Evolutionary conservation across 257 asterid species (phyloP), one percentile per base, ranked within the genome.

Genomic region (Striga asiatica): DNA sequence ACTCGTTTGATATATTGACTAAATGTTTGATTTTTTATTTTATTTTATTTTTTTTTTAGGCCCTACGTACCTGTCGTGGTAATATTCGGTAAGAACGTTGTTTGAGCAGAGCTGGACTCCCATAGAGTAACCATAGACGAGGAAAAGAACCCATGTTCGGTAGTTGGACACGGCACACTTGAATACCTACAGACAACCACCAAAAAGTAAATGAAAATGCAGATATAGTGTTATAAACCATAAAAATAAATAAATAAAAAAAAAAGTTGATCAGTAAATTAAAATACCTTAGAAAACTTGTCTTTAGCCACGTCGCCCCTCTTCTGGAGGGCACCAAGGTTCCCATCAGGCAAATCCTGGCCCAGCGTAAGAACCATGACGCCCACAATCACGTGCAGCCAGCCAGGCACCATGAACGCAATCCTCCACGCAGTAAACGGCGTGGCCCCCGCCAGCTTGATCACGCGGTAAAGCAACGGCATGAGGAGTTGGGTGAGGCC

Each of bases 301-400:
- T 83, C 93, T 59, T 65, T 77, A 3, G 68, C 46, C 23, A 74
- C 81, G 0, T 61, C 34, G 12, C 93, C 93, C 61, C 64, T 75
- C 77, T 80, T 77, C 45, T 83, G 1, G 76, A 55, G 47, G 0
- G 70, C 14, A 5, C 73, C n/a, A 0, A 72, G 81, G 39, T 82
- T 82, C 3, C 93, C 93, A 52, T 82, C 93, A 0, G 88, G 93
- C 70, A 82, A 62, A 46, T 82, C 88, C 47, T 82, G 93, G 0
- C 93, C 93, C 14, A 82, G 72, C 6, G 81, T 77, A 22, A 83
- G 41, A 0, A 83, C 93, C 31, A 76, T 24, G 31, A 80, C 54
- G 2, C 93, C 93, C 81, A 78, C 78, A 32, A 83, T 53, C 0
- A 80, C 53, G 25, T 83, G 88, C 8, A 78, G 74, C 80, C 81